Evolutionary conservation across 352 stramenopile genomes (phyloP).

Genomic region (Globisporangium nagaii): DNA sequence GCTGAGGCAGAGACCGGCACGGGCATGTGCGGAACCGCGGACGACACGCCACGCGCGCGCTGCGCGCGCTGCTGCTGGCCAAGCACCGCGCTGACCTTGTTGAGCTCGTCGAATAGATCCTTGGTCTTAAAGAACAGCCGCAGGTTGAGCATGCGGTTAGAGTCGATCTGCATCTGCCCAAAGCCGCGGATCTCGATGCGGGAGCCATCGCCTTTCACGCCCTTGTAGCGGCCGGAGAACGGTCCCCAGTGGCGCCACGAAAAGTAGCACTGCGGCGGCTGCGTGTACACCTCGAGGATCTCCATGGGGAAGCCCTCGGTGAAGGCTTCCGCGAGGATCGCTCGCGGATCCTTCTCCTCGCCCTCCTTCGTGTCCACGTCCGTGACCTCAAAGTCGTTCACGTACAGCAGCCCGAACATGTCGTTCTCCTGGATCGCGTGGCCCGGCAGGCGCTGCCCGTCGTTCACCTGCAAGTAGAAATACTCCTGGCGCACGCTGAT

Average conservation of each 20-base stretch:
- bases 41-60: constrained; percentile 4
- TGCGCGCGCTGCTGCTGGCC: constrained; percentile 5
- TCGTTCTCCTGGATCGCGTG: constrained; percentile 45
- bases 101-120: constrained; percentile 48
- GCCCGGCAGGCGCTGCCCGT: constrained; percentile 36
- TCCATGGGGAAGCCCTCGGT: constrained; percentile 76
- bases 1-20: background rate
- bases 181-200: constrained; percentile 66
- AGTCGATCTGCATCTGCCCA: constrained; percentile 60
- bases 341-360: constrained; percentile 44
- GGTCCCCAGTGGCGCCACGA: constrained; percentile 75
- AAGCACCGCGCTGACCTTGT: constrained; percentile 19
- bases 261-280: constrained; percentile 72
- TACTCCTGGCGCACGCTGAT: constrained; percentile 43
- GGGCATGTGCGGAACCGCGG: background rate
- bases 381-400: constrained; percentile 30
- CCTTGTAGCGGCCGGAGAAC: constrained; percentile 63
- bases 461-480: constrained; percentile 76
- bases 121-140: constrained; percentile 66
- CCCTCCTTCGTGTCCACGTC: constrained; percentile 25
- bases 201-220: constrained; percentile 51
- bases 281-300: constrained; percentile 72
- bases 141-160: constrained; percentile 38
- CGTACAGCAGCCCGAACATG: constrained; percentile 63
- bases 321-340: constrained; percentile 56